phyloP scores from a whole-genome alignment of 164 flowering plant species.

The Tetracentron sinense region DNA sequence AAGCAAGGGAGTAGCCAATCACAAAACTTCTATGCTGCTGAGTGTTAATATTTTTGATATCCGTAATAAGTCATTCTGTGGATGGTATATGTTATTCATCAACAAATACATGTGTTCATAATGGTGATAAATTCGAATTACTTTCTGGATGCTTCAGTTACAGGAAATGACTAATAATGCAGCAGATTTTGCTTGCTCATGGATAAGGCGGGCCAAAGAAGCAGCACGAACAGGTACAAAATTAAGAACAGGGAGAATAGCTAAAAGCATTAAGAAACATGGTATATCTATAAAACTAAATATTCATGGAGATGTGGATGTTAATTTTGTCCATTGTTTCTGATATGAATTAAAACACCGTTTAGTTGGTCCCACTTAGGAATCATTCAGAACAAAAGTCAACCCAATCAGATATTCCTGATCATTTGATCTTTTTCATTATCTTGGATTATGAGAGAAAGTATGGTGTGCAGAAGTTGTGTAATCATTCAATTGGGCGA shows the following conservation, averaged over 20 bases:
- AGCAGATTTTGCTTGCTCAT: slow-evolving; percentile 58
- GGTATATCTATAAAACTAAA: neutral
- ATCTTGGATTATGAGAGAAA: neutral
- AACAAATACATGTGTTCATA: neutral
- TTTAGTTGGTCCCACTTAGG: neutral
- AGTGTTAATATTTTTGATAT: neutral
- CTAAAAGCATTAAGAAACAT: too few relatives aligned
- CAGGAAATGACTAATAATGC: slow-evolving; percentile 60
- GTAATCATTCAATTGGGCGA: neutral
- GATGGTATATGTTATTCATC: neutral
- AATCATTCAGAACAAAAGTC: neutral
- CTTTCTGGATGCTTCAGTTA: slow-evolving; percentile 39
- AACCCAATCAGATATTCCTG: too few relatives aligned
- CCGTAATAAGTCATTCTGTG: neutral
- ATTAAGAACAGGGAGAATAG: neutral
- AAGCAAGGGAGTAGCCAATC: neutral
- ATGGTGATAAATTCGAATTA: neutral
- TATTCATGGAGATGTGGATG: neutral
- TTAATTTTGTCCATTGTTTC: neutral
- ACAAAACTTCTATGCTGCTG: neutral
- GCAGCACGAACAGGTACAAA: slow-evolving; percentile 57
- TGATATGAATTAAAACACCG: neutral
- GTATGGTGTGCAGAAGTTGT: too few relatives aligned
- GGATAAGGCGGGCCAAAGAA: slow-evolving; percentile 61
- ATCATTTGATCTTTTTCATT: neutral